phyloP scores from a whole-genome alignment of 1,284 basidiomycete species.

The Agaricales sp. region DNA sequence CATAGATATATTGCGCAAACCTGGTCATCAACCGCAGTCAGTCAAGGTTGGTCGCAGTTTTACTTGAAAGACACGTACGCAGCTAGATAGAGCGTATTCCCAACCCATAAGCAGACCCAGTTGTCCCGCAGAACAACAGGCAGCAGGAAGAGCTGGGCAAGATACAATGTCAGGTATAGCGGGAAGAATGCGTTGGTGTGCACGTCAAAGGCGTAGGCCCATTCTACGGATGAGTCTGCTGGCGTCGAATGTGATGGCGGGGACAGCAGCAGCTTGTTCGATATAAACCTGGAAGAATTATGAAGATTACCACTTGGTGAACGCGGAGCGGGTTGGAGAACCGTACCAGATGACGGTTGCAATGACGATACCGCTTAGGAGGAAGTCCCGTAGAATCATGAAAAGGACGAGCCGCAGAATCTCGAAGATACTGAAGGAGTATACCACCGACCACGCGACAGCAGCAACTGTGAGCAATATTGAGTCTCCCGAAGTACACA shows the following conservation, averaged over 20 bases:
- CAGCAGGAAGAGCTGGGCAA: conserved; percentile 76
- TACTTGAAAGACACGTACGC: conserved; percentile 42
- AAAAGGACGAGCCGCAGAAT: conserved; percentile 57
- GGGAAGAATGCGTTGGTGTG: conserved; percentile 95
- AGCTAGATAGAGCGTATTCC: conserved; percentile 84
- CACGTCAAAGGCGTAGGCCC: conserved; percentile 87
- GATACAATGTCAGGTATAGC: conserved; percentile 78
- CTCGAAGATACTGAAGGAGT: conserved; percentile 48
- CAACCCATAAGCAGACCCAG: conserved; percentile 89
- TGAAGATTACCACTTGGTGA: conserved; percentile 42
- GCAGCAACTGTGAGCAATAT: conserved; percentile 51
- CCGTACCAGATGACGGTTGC: conserved; percentile 73
- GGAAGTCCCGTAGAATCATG: conserved; percentile 85
- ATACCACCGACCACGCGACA: conserved; percentile 78
- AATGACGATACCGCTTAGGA: conserved; percentile 63
- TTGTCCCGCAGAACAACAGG: conserved; percentile 75
- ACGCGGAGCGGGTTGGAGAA: conserved; percentile 61
- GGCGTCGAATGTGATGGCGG: conserved; percentile 44
- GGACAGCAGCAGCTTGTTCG: conserved; percentile 68
- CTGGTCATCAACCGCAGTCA: conserved; percentile 22
- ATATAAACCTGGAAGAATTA: not conserved
- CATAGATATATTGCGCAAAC: conserved; percentile 83
- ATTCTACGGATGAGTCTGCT: conserved; percentile 50
- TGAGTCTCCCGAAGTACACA: conserved; percentile 2
- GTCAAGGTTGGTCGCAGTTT: not conserved